These are phyloP conservation scores for Murraya koenigii DNA, from an alignment of 345 rosid species.

Conservation along the genomic window DNA sequence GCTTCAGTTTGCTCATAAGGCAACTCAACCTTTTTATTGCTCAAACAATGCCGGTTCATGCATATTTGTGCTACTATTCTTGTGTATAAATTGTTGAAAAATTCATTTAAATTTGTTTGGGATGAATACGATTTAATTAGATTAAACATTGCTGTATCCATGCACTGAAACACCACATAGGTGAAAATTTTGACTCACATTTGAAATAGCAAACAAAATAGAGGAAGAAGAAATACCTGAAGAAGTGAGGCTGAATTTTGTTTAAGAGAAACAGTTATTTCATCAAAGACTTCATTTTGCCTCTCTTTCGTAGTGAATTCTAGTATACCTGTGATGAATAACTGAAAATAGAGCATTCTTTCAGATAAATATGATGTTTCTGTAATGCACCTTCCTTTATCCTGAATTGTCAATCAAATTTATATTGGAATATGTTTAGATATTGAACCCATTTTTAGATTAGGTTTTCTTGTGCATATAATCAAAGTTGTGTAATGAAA, in stretches of 20 bases:
- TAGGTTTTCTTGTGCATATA: not conserved
- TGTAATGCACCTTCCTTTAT: not conserved
- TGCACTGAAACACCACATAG: not conserved
- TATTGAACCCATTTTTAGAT: not conserved
- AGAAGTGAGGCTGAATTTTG: not conserved
- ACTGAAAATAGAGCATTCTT: not conserved
- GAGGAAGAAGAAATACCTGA: not conserved
- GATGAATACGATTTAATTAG: not conserved
- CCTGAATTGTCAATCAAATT: not conserved
- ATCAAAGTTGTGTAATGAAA: conserved; percentile 9
- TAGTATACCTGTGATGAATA: not conserved
- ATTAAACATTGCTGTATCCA: not conserved
- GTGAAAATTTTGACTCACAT: not conserved
- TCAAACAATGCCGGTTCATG: not conserved
- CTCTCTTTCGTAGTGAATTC: not conserved
- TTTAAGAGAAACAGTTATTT: not conserved
- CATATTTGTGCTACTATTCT: not conserved
- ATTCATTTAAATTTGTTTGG: not conserved
- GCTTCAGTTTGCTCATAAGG: not conserved
- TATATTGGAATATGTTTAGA: not conserved
- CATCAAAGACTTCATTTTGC: not conserved
- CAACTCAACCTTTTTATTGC: not conserved
- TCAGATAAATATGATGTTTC: not conserved
- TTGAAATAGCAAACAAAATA: not conserved
- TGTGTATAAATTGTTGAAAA: not conserved